Base-by-base conservation (phyloP, 2,329 filamentous ascomycete genomes). In the Colletotrichum sp. region DNA sequence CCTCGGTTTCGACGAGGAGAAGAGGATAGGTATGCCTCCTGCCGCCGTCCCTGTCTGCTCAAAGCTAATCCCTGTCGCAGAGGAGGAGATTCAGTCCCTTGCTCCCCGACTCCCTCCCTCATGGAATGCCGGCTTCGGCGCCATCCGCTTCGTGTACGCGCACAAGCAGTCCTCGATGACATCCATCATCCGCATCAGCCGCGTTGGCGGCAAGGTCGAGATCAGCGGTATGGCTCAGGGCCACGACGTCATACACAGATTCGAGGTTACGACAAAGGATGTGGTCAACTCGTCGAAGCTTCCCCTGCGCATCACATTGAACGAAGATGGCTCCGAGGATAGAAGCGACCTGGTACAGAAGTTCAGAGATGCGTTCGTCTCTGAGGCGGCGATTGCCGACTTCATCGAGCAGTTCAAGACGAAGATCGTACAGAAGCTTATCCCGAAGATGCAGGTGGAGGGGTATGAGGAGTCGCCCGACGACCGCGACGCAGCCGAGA, bases 161-260 rank as follows among this genome's bases (percentile, higher is more conserved):
- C 96, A 98, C 84, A 88, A 91, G 28, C 95, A 98, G 82, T 98
- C 95, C 0, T 93, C 95, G 18, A 95, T 96, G 91, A 91, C 93
- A 75, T 98, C 94, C 82, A 88, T 98, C 32, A 84, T 98, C 79
- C 96, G 96, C 82, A 86, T 98, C 77, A 95, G 94, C 83, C 92
- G 95, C 69, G 90, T 98, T 80, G 96, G 96, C 58, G 90, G 90
- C 80, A 98, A 96, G 82, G 93, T 94, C n/a, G 93, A 98, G 77
- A 89, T 98, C 52, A 92, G 95, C 80, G 96, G 93, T 5, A 88
- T 98, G 55, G 95, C 92, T 2, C 84, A 96, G 18, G 94, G 94
- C 30, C 94, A 96, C 81, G 96, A 98, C 81, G 93, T 92, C 79
- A 97, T 96, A 68, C 90, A 93, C 73, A 92, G 93, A 57, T 93